Evolutionary conservation across 139 green algal species (phyloP), one percentile per base, ranked within the genome.

Genomic region (Chara braunii): DNA sequence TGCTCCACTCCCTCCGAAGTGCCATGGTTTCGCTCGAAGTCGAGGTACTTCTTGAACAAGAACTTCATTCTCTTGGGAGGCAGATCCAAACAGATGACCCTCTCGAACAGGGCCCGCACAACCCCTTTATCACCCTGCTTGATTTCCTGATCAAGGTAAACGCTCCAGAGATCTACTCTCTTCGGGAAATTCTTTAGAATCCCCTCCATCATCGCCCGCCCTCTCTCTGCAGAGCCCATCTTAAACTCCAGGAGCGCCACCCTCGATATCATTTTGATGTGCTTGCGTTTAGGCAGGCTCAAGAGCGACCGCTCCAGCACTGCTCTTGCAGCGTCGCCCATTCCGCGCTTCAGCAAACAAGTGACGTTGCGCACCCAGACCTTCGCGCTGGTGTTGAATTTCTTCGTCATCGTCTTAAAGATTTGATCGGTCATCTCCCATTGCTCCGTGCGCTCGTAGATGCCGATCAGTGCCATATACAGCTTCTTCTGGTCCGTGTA

Each of bases 81-180:
- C 66, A 97, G 82, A 3, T 80, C 35, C 56, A 96, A 44, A 70
- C 86, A 81, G 1, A 82, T 94, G 40, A 78, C 86, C 9, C 92
- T 82, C 63, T 95, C 88, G 70, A 97, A 91, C 60, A 98, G 77
- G 2, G 78, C 67, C 5, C 89, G 78, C 4, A 82, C 81, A 32
- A 85, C 77, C 29, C 57, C 24, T 53, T 75, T 24, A 44, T 95
- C 86, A 6, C 81, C 80, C 28, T 68, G 66, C 72, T 86, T 86
- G 42, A 93, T 80, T 63, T 91, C 84, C 79, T 97, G 90, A 68
- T 98, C 92, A 1, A 96, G 65, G 79, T 96, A 98, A 1, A 95
- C 72, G 68, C 79, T 90, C 92, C 92, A 97, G 23, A 97, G 67
- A 75, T 97, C 92, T n/a, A 89, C 70, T 12, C 92, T 82, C 68